Evolutionary conservation across 2,329 filamentous ascomycete genomes (phyloP).

Genomic region (Pseudomassariella vexata): DNA sequence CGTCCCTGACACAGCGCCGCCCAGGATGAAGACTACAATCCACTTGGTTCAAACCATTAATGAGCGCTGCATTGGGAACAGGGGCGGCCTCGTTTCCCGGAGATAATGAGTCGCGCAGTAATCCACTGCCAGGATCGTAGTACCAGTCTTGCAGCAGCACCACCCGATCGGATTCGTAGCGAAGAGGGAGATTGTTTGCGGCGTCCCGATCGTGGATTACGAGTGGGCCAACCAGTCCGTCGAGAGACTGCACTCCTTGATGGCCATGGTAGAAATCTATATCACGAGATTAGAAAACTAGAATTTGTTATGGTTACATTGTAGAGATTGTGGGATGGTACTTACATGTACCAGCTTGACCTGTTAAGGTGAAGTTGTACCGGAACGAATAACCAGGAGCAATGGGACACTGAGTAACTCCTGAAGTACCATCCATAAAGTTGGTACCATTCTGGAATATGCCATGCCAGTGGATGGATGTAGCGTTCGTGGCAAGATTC

Average conservation of each 20-base stretch:
- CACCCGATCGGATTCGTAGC: conserved; percentile 53
- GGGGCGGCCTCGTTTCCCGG: conserved; percentile 36
- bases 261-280: conserved; percentile 40
- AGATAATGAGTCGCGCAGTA: conserved; percentile 30
- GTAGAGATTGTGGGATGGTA: conserved; percentile 4
- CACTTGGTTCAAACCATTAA: conserved; percentile 36
- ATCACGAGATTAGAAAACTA: too few species aligned
- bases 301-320: too few species aligned
- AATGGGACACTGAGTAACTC: conserved; percentile 63
- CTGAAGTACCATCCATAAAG: conserved; percentile 66
- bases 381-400: conserved; percentile 56
- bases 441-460: conserved; percentile 72
- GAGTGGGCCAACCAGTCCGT: conserved; percentile 61
- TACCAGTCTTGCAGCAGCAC: conserved; percentile 68
- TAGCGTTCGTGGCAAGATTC: conserved; percentile 62
- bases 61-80: conserved; percentile 38
- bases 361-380: conserved; percentile 61
- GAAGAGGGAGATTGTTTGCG: conserved; percentile 40
- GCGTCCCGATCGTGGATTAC: conserved; percentile 55
- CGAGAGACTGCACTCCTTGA: conserved; percentile 55
- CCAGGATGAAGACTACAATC: conserved; percentile 30
- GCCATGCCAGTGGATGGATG: conserved; percentile 71
- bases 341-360: conserved; percentile 35
- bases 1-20: conserved; percentile 38
- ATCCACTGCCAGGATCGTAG: conserved; percentile 43